Evolutionary conservation across 148 eudicot genomes (phyloP).

Genomic region (Camellia granthamiana): DNA sequence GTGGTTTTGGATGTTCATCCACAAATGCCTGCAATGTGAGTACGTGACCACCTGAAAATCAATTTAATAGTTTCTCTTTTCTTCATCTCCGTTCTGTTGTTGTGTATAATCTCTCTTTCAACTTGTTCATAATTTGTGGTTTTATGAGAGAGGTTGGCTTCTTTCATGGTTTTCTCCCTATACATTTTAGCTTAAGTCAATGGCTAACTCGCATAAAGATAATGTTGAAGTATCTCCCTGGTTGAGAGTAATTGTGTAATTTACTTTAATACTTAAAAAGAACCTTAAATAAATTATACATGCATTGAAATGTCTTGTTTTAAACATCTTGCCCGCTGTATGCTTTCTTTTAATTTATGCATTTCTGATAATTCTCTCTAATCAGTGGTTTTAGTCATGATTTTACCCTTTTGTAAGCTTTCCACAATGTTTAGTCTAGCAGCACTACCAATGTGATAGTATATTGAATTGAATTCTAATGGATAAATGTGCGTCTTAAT

Average conservation of each 20-base stretch:
- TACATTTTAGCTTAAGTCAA: not conserved
- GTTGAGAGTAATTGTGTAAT: not conserved
- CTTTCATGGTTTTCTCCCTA: not conserved
- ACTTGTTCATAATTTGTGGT: not conserved
- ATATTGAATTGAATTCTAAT: slow-evolving; percentile 5
- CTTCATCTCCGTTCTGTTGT: not conserved
- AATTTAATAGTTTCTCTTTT: not conserved
- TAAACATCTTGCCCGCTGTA: not conserved
- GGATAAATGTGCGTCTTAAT: not conserved
- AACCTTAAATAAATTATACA: not conserved
- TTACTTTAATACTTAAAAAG: not conserved
- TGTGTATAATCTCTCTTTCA: not conserved
- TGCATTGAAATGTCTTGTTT: not conserved
- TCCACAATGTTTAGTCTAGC: not conserved
- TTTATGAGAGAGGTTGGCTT: slow-evolving; percentile 7
- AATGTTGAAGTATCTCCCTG: not conserved
- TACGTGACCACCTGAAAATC: slow-evolving; percentile 31
- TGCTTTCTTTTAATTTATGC: not conserved
- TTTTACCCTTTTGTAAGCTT: not conserved
- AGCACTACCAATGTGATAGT: not conserved
- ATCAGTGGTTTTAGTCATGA: not conserved
- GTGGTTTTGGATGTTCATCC: slow-evolving; percentile 79
- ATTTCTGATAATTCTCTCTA: not conserved
- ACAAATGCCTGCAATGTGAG: slow-evolving; percentile 82
- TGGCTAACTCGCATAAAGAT: not conserved